Evolutionary conservation across 2,329 filamentous ascomycete genomes (phyloP).

Genomic region (Phialocephala sp.): DNA sequence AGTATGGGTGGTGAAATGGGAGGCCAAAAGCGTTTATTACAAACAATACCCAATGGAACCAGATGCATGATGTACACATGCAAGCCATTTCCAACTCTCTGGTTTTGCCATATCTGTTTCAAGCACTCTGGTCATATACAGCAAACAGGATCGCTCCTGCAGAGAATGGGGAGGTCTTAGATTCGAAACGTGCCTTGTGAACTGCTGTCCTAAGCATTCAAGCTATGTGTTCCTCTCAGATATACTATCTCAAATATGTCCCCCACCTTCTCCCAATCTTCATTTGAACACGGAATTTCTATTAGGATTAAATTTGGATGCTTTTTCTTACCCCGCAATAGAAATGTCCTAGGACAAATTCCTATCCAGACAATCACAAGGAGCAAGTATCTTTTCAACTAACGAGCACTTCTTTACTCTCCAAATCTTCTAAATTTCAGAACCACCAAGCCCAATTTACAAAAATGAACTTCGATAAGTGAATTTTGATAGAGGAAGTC

Average conservation of each 20-base stretch:
- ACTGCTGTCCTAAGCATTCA: not conserved
- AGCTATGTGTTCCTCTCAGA: not conserved
- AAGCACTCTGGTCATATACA: not conserved
- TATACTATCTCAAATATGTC: not conserved
- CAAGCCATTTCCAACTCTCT: not conserved
- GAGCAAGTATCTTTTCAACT: no score
- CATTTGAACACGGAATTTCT: not conserved
- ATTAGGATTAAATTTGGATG: not conserved
- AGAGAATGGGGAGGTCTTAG: no score
- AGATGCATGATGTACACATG: not conserved
- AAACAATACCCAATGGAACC: slow-evolving; percentile 20
- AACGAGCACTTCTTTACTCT: no score
- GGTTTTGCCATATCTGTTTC: not conserved
- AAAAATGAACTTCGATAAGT: not conserved
- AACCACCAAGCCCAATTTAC: no score
- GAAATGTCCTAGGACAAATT: not conserved
- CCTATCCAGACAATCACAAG: not conserved
- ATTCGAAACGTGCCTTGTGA: no score
- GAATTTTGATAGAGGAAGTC: not conserved
- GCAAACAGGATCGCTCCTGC: not conserved
- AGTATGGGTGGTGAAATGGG: not conserved
- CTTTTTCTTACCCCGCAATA: slow-evolving; percentile 5
- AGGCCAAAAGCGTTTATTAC: slow-evolving; percentile 7
- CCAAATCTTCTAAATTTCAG: no score
- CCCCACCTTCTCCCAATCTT: not conserved